These are phyloP conservation scores for barrel medic (Medicago truncatula) DNA, from an alignment of 306 rosid species.

Conservation along the genomic window DNA sequence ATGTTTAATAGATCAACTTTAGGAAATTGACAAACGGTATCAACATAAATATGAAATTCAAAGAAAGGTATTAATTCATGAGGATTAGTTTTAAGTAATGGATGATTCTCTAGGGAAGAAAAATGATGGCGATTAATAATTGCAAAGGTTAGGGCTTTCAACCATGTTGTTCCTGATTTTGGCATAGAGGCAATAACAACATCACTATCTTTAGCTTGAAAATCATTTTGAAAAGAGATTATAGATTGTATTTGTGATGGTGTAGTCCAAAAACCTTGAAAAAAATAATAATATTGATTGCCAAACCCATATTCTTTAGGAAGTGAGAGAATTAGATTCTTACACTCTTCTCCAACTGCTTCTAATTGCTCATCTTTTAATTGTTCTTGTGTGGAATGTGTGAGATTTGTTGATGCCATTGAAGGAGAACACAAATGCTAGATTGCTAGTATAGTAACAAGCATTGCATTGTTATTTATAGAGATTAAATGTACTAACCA, in stretches of 20 bases:
- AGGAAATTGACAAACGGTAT: neutral
- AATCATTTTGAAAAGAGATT: slow-evolving; percentile 47
- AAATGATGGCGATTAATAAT: slow-evolving; percentile 41
- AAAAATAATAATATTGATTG: neutral
- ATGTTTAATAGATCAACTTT: neutral
- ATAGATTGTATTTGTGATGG: slow-evolving; percentile 46
- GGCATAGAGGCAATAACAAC: slow-evolving; percentile 51
- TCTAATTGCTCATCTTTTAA: neutral
- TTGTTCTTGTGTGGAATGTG: neutral
- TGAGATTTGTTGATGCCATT: neutral
- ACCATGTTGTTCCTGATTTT: slow-evolving; percentile 76
- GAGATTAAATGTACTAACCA: too few relatives aligned
- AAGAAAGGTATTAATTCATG: slow-evolving; percentile 61
- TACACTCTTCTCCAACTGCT: neutral
- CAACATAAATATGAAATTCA: slow-evolving; percentile 49
- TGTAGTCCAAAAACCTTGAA: slow-evolving; percentile 63
- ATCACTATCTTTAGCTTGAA: slow-evolving; percentile 55
- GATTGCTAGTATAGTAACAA: neutral
- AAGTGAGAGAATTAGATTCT: neutral
- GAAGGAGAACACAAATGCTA: neutral
- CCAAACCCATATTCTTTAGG: neutral
- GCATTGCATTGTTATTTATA: neutral
- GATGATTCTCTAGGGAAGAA: slow-evolving; percentile 36
- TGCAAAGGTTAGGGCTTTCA: slow-evolving; percentile 61
- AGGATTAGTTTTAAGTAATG: slow-evolving; percentile 56